Evolutionary conservation across 371 early-diverging fungal species (phyloP).

Genomic region (Apophysomyces elegans): DNA sequence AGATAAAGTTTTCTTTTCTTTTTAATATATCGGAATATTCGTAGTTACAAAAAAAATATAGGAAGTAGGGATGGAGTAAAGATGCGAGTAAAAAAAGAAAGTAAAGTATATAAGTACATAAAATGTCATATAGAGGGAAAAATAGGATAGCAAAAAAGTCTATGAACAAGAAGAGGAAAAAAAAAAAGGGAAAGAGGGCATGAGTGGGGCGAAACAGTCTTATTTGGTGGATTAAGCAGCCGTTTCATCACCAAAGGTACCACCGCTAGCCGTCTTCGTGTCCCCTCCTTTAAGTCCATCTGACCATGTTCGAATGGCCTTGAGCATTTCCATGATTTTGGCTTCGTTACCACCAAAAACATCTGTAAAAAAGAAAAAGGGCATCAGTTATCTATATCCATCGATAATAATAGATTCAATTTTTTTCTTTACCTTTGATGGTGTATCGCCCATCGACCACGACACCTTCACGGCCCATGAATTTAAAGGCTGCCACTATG

Average conservation of each 20-base stretch:
- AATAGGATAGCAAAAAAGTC: no score
- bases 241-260: slow-evolving; percentile 30
- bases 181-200: no score
- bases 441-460: slow-evolving; percentile 57
- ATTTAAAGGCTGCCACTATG: slow-evolving; percentile 64
- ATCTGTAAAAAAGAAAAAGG: slow-evolving; percentile 23
- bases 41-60: no score
- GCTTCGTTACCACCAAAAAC: slow-evolving; percentile 55
- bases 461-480: slow-evolving; percentile 64
- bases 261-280: slow-evolving; percentile 35
- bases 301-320: slow-evolving; percentile 44
- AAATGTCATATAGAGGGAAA: no score
- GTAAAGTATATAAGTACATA: neutral
- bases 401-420: neutral
- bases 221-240: neutral
- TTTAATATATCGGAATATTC: no score
- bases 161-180: no score
- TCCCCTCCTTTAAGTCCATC: slow-evolving; percentile 10
- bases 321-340: slow-evolving; percentile 53
- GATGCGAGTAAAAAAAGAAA: neutral
- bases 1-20: no score
- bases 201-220: no score
- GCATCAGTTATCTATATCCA: neutral
- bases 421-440: slow-evolving; percentile 45
- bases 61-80: neutral